Evolutionary conservation across 257 asterid genomes (phyloP).

Genomic region (Penstemon newberryi): DNA sequence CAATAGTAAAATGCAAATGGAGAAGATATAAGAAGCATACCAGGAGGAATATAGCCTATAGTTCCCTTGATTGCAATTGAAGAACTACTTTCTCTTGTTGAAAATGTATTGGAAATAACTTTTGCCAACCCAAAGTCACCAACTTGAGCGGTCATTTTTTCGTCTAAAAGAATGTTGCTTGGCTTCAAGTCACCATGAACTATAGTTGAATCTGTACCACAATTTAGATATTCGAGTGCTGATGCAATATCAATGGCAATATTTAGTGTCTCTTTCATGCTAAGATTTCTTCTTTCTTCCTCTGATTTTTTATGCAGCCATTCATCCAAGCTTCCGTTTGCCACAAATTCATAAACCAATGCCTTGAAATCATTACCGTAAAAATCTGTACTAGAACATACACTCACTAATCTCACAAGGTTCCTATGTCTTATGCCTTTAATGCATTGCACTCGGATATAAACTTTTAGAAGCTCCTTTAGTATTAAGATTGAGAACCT

Average conservation of each 20-base stretch:
- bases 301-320: slow-evolving; percentile 24
- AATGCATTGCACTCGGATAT: slow-evolving; percentile 27
- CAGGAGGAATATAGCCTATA: slow-evolving; percentile 34
- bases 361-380: slow-evolving; percentile 31
- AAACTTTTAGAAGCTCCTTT: slow-evolving; percentile 22
- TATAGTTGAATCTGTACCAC: slow-evolving; percentile 11
- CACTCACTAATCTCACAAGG: slow-evolving; percentile 26
- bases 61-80: slow-evolving; percentile 27
- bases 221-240: slow-evolving; percentile 29
- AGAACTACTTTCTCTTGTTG: not conserved
- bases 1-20: not conserved
- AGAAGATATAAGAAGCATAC: slow-evolving; percentile 14
- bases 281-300: slow-evolving; percentile 3
- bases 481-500: slow-evolving; percentile 16
- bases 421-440: slow-evolving; percentile 26
- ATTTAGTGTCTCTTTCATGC: slow-evolving; percentile 19
- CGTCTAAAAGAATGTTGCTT: slow-evolving; percentile 27
- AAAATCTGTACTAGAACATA: slow-evolving; percentile 28
- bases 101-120: slow-evolving; percentile 5
- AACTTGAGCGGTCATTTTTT: slow-evolving; percentile 26
- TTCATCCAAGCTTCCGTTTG: slow-evolving; percentile 25
- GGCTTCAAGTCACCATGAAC: slow-evolving; percentile 38
- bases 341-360: slow-evolving; percentile 28
- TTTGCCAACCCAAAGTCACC: slow-evolving; percentile 35
- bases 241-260: slow-evolving; percentile 31